These are phyloP conservation scores for Trapa bicornis DNA, from an alignment of 345 rosid genomes.

Conservation along the genomic window DNA sequence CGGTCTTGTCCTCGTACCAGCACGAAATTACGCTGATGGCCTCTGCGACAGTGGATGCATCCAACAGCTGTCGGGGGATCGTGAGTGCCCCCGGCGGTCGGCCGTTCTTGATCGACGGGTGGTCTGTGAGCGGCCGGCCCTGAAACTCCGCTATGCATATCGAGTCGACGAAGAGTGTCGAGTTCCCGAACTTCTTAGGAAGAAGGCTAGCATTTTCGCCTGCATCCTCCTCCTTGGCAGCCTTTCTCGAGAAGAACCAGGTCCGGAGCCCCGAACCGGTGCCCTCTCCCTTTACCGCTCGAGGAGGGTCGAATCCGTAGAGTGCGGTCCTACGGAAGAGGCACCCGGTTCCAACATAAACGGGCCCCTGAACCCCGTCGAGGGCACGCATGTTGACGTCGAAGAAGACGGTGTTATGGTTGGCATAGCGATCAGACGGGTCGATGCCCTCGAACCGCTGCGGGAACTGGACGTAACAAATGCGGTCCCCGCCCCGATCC, in stretches of 20 bases:
- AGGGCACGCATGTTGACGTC: slow-evolving; percentile 23
- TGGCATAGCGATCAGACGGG: slow-evolving; percentile 23
- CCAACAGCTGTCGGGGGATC: slow-evolving; percentile 14
- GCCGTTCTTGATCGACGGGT: slow-evolving; percentile 19
- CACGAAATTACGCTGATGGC: slow-evolving; percentile 21
- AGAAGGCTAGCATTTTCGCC: slow-evolving; percentile 6
- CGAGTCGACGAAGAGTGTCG: slow-evolving; percentile 12
- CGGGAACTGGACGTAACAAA: slow-evolving; percentile 21
- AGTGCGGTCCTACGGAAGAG: slow-evolving; percentile 18
- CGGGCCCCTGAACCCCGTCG: slow-evolving; percentile 22
- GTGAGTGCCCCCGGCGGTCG: slow-evolving; percentile 18
- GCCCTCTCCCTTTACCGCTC: slow-evolving; percentile 6
- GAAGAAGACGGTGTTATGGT: slow-evolving; percentile 18
- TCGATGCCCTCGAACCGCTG: slow-evolving; percentile 22
- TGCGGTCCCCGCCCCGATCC: slow-evolving; percentile 18
- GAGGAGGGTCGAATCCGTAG: slow-evolving; percentile 20
- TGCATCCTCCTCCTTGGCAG: slow-evolving; percentile 8
- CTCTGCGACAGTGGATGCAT: slow-evolving; percentile 18
- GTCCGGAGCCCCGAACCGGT: slow-evolving; percentile 1
- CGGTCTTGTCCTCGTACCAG: slow-evolving; percentile 20
- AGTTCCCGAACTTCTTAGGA: slow-evolving; percentile 20
- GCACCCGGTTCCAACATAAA: slow-evolving; percentile 22
- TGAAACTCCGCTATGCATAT: slow-evolving; percentile 16
- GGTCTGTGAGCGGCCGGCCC: slow-evolving; percentile 17
- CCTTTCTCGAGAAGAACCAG: slow-evolving; percentile 7